Base-by-base conservation (phyloP, 768 basidiomycete species). In the Naematelia aurantialba region DNA sequence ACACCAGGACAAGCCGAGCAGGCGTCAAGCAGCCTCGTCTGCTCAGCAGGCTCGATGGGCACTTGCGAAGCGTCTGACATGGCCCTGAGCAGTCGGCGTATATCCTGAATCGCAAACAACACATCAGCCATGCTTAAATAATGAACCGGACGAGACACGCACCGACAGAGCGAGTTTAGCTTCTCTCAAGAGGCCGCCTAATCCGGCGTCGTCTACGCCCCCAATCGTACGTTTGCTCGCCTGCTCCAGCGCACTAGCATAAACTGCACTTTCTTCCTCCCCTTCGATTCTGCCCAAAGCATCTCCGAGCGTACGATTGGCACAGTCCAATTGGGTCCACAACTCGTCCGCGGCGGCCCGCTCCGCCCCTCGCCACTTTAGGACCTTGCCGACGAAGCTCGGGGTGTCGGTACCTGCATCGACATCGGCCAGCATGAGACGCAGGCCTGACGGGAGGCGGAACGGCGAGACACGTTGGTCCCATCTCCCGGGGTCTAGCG, bases 321-420 rank as follows among this genome's bases (percentile, higher is more conserved):
- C 56, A 12, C 39, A 25, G 54, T 61, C 63, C 52, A 73, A 49
- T 14, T 54, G 52, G 3, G 25, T 47, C 70, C 68, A 72, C 1
- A 70, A 22, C 44, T 62, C 42, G 54, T 59, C 31, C 30, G 66
- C 86, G 75, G 84, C 79, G 29, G 78, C 79, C 13, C 79, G 76
- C 46, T 87, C 81, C 45, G 85, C 83, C 68, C 84, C 83, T 45
- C 89, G 83, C 94, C 94, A 98, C 67, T 85, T 85, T 63, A 96
- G 79, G 2, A 99, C 96, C 76, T 89, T 87, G 27, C 89, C 85
- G 11, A 93, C 91, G 44, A 98, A 84, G 44, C 89, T 89, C 1
- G 96, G 96, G 1, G 96, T 97, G 69, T 97, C 89, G 65, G 89
- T 93, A 10, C 96, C 96, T 8, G 89, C 91, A 68, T 96, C 89